Base-by-base conservation (phyloP, 2,329 filamentous ascomycete species). In the Chrysosporium queenslandicum region DNA sequence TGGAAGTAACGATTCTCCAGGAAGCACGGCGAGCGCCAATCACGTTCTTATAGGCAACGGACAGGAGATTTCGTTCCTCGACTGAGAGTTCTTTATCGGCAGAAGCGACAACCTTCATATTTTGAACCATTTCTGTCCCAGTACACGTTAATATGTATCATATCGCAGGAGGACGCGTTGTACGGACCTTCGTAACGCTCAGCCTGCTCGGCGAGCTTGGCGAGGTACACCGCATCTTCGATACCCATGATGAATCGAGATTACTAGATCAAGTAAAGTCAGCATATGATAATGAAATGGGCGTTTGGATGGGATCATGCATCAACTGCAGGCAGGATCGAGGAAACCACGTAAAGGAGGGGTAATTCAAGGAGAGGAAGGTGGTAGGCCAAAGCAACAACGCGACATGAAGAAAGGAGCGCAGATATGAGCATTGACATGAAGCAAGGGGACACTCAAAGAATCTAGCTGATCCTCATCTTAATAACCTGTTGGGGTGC, bases 191-290 rank as follows among this genome's bases (percentile, higher is more conserved):
- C 92, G 77, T 98, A 98, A 74, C 92, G 91, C 85, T 98, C 92
- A 75, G 92, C 92, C 84, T 98, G 92, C 85, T 98, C 92, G 72
- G 92, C 92, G 75, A 98, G 87, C 89, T 97, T 97, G 77, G 92
- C 92, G 74, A 97, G 86, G 77, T 97, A 97, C 71, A 98, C 92
- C 68, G 90, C 91, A 79, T 97, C 90, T 82, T 97, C 91, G 81
- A 95, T 88, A 83, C 87, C 89, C 91, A 97, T 97, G 79, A 79
- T 90, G 79, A 71, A 74, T 71, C 16, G 36, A 46, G 29, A n/a
- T 37, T 34, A 36, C 43, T 53, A 43, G 42, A 4, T 18, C 32
- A 43, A 11, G 43, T 34, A 37, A 21, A 48, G 46, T 53, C 23
- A 53, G 51, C 41, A 43, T 20, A 18, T n/a, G 20, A 42, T 12